Conservation (phyloP, 805 yeast genomes). For the Candida dendrica region DNA sequence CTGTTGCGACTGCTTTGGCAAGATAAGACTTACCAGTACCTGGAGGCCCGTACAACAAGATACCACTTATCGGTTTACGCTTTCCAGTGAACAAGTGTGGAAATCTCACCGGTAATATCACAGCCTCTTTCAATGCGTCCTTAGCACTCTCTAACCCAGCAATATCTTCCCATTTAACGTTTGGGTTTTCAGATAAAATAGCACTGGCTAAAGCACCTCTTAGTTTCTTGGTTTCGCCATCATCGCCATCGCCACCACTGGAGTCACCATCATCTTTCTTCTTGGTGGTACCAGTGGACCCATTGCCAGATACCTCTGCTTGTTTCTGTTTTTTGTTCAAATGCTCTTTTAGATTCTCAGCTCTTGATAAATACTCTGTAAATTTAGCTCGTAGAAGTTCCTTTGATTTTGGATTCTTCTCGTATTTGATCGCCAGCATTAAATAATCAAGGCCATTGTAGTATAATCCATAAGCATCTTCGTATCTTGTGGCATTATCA, state of each 20-base stretch:
- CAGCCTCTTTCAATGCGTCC: constrained; percentile 95
- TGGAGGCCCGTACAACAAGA: constrained; percentile 84
- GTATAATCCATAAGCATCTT: constrained; percentile 89
- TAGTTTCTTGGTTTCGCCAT: constrained; percentile 79
- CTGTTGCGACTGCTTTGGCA: constrained; percentile 98
- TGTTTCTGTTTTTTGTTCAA: constrained; percentile 54
- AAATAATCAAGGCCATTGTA: constrained; percentile 90
- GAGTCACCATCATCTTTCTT: constrained; percentile 52
- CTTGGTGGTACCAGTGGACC: constrained; percentile 39
- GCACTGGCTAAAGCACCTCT: constrained; percentile 91
- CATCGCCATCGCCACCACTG: constrained; percentile 48
- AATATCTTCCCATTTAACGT: constrained; percentile 89
- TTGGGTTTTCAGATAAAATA: constrained; percentile 84
- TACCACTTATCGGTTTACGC: constrained; percentile 88
- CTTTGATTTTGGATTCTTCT: constrained; percentile 83
- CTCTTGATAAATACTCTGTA: constrained; percentile 85
- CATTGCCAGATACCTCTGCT: constrained; percentile 21
- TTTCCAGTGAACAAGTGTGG: constrained; percentile 95
- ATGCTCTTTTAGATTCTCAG: constrained; percentile 89
- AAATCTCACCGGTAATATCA: constrained; percentile 89
- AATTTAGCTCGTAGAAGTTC: constrained; percentile 84
- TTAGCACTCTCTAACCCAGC: constrained; percentile 95
- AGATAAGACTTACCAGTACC: constrained; percentile 97
- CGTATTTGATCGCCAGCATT: constrained; percentile 93
- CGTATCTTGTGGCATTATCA: constrained; percentile 82